A percentile compares a stretch with the other conserved stretches of the same genome.
Evolutionary conservation across 164 flowering plant genomes (phyloP).

Genomic region (Chimonanthus praecox): DNA sequence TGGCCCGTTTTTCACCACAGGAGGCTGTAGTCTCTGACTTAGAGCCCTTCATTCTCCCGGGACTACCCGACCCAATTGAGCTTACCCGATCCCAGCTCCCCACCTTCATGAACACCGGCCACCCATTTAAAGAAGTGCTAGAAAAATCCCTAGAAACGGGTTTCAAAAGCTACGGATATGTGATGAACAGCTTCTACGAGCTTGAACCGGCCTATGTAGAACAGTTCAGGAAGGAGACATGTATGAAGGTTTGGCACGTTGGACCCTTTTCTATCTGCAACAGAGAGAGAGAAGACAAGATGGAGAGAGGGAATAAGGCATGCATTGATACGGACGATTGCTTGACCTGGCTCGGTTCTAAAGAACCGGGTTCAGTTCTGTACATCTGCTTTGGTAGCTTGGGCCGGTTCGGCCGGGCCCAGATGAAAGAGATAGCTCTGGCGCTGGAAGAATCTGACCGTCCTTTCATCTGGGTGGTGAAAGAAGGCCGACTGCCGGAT

Average conservation of each 20-base stretch:
- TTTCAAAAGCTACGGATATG: slow-evolving; percentile 15
- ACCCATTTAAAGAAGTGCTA: neutral
- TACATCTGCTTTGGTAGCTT: slow-evolving; percentile 17
- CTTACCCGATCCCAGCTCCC: slow-evolving; percentile 18
- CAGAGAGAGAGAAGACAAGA: slow-evolving; percentile 12
- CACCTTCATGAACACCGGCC: neutral
- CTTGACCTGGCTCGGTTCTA: slow-evolving; percentile 22
- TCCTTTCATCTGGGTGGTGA: slow-evolving; percentile 10
- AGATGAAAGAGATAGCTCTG: slow-evolving; percentile 38
- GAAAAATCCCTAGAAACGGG: slow-evolving; percentile 3
- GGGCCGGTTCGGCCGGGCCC: slow-evolving; percentile 16
- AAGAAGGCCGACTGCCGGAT: neutral
- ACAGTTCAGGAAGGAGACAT: slow-evolving; percentile 6
- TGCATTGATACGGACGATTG: slow-evolving; percentile 10
- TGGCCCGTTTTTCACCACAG: slow-evolving; percentile 5
- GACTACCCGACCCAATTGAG: slow-evolving; percentile 20
- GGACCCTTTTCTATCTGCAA: slow-evolving; percentile 29
- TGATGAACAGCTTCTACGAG: slow-evolving; percentile 32
- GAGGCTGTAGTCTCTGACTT: slow-evolving; percentile 7
- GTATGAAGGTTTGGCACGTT: slow-evolving; percentile 22
- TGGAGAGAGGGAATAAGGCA: slow-evolving; percentile 21
- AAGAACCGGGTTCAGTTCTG: slow-evolving; percentile 17
- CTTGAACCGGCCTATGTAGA: slow-evolving; percentile 25
- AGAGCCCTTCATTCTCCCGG: slow-evolving; percentile 21
- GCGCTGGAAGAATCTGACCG: slow-evolving; percentile 45